Evolutionary conservation across 495 filamentous ascomycete genomes (phyloP).

Genomic region (Penicillium steckii): DNA sequence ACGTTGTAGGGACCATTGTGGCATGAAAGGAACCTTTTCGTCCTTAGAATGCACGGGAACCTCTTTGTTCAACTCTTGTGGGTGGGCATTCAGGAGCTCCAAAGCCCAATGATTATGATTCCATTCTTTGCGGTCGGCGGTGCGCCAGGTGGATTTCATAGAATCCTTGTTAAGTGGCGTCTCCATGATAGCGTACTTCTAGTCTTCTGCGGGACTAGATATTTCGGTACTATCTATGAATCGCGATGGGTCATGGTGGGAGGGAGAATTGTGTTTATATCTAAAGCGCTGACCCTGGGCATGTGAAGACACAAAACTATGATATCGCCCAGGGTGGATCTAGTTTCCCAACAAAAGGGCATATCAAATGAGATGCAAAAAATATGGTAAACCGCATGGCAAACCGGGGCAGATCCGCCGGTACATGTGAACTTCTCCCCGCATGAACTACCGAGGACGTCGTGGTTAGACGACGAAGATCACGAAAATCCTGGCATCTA

Average conservation of each 20-base stretch:
- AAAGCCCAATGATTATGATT: conserved; percentile 34
- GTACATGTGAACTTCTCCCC: conserved; percentile 20
- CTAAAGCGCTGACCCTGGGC: background rate
- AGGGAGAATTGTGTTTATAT: background rate
- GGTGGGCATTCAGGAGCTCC: conserved; percentile 36
- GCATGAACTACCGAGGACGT: conserved; percentile 5
- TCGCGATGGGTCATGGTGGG: background rate
- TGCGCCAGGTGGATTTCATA: conserved; percentile 45
- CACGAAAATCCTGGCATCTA: background rate
- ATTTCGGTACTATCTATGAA: background rate
- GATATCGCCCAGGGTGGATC: conserved; percentile 8
- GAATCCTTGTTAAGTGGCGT: conserved; percentile 38
- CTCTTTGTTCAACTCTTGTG: conserved; percentile 28
- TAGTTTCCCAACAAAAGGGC: conserved; percentile 20
- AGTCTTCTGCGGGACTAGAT: background rate
- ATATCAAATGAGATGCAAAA: conserved; percentile 12
- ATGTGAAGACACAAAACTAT: background rate
- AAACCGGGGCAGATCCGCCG: conserved; percentile 8
- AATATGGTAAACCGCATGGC: background rate
- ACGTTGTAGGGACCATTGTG: conserved; percentile 37
- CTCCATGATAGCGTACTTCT: conserved; percentile 17
- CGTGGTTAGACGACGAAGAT: background rate
- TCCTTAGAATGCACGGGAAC: conserved; percentile 38
- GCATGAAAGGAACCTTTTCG: conserved; percentile 37
- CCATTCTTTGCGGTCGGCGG: conserved; percentile 32